Evolutionary conservation across 2,329 filamentous ascomycete genomes (phyloP).

Genomic region (Sporothrix brasiliensis): DNA sequence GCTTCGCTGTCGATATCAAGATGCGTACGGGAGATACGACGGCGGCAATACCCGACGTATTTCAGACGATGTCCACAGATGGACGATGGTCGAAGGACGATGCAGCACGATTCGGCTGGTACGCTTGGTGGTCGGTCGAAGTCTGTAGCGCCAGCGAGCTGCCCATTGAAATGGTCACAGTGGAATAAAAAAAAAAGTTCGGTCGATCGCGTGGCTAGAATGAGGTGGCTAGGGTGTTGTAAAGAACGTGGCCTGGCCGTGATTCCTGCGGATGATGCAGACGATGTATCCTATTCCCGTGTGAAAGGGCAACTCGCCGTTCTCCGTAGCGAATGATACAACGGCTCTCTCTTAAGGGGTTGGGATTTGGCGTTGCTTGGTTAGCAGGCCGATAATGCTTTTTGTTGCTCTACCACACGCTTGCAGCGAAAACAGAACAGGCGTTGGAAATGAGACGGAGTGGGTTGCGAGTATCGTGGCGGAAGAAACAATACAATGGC

Average conservation of each 20-base stretch:
- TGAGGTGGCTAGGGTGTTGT: not conserved
- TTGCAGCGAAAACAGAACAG: not conserved
- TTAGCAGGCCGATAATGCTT: constrained; percentile 1
- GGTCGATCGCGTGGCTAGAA: constrained; percentile 16
- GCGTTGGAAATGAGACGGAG: not conserved
- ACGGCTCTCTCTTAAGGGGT: constrained; percentile 3
- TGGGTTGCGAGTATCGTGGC: constrained; percentile 12
- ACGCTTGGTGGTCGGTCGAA: constrained; percentile 8
- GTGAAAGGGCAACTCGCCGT: not conserved
- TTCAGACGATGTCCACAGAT: constrained; percentile 1
- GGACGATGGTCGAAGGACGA: not conserved
- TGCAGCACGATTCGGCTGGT: not conserved
- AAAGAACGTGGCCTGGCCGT: constrained; percentile 16
- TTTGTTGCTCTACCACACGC: not conserved
- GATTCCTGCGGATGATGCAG: not conserved
- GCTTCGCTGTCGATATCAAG: constrained; percentile 13
- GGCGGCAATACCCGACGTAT: not conserved
- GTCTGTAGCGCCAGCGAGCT: constrained; percentile 10
- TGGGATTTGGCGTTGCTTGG: not conserved
- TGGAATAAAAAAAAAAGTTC: not conserved
- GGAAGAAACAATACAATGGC: constrained; percentile 2
- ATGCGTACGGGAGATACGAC: not conserved
- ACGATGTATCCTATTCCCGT: not conserved
- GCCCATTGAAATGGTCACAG: not conserved
- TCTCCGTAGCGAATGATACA: constrained; percentile 9